Base-by-base conservation (phyloP, 805 yeast genomes). In the Saccharomycopsis capsularis region DNA sequence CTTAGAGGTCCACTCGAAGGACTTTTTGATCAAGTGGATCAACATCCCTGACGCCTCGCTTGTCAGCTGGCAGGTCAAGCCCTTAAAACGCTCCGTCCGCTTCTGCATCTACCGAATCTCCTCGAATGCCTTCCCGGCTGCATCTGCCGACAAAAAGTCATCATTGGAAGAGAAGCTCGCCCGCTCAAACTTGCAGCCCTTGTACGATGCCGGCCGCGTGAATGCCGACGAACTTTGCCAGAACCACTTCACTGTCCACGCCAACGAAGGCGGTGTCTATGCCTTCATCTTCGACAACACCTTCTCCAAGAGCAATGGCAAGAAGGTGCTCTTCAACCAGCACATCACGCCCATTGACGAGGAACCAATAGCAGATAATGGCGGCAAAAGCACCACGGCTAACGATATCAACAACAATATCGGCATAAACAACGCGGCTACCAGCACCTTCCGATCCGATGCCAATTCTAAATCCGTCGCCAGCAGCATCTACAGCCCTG, bases 241-340 rank as follows among this genome's bases (percentile, higher is more conserved):
- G 51, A 58, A 15, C 51, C 63, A 4, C 23, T 57, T 42, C 54
- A 52, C 59, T 13, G 64, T 56, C 1, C 66, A 71, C n/a, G 82
- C 82, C 2, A 64, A 63, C 2, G 68, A 72, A 22, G 85, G 82
- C 6, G 91, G 91, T 1, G 75, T 82, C 58, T 84, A 76, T 65
- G 97, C 96, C 0, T 85, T 91, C 62, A 82, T 93, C 23, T 84
- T 91, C 60, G 98, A 91, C 65, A 91, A 91, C 66, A 84, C 95
- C 0, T 87, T 89, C 58, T 83, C 96, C 29, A 88, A 85, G 59
- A 86, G 83, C 29, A 82, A 81, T 21, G 81, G 88, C 42, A 93
- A 91, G 63, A 87, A 84, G 52, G 79, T 91, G 1, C 69, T 81
- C 49, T 89, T 89, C 64, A 75, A 81, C 47, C 76, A 73, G 40